Base-by-base conservation (phyloP, 495 filamentous ascomycete genomes). In the Penicillium subrubescens region DNA sequence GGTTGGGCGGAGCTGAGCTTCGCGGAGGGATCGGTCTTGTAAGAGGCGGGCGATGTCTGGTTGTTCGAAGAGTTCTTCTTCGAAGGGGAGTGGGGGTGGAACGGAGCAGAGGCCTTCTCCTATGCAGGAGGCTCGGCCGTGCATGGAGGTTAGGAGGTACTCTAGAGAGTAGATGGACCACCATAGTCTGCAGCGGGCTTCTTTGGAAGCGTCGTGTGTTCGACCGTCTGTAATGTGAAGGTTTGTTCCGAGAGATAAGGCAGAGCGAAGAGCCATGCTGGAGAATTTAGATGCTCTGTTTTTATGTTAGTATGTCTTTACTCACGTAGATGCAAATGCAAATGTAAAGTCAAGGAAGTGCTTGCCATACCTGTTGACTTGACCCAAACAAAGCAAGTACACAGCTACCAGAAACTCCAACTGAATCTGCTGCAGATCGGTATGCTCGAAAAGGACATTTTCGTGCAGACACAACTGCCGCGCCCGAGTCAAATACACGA, bases 161-260 rank as follows among this genome's bases (percentile, higher is more conserved):
- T 90, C 88, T 10, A 89, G 71, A 2, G 76, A 77, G 61, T 83
- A 88, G 12, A 90, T 70, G 0, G 87, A 83, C 84, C 87, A 90
- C 87, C 87, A 90, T 11, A 90, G 76, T 4, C 86, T 85, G 44
- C 79, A 75, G 11, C 88, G 79, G 19, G 83, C 79, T 73, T 90
- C 88, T 68, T 84, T 87, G 5, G 87, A 79, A 4, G 74, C 70
- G 34, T 82, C 72, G 37, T 75, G 61, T n/a, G 84, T 76, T 8
- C 78, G 71, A 19, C 74, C 72, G 51, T 82, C 82, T 23, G 82
- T 81, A 55, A 85, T 85, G 21, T 84, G 83, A 10, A 90, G 72
- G 65, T 90, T 87, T 21, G 90, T 78, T 1, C 87, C 88, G 0
- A 90, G 78, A 0, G 82, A 83, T 15, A 86, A 70, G 2, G 84